Conservation (phyloP, 805 yeast genomes). For the Suhomyces sp. region DNA sequence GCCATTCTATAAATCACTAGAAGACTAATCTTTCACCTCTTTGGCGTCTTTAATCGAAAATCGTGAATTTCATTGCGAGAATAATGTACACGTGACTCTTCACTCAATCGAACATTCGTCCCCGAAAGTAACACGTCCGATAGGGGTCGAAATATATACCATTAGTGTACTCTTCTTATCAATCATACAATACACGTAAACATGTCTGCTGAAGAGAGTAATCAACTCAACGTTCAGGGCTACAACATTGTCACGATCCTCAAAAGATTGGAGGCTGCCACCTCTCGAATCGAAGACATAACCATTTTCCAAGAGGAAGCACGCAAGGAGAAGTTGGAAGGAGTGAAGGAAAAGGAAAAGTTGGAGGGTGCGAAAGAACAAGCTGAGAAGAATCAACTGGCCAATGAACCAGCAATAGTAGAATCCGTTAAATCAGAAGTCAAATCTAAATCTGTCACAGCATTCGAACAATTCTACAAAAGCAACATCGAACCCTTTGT, state of each 20-base stretch:
- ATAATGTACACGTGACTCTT: background rate
- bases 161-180: background rate
- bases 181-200: background rate
- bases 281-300: constrained; percentile 87
- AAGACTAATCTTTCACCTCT: background rate
- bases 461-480: constrained; percentile 53
- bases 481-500: constrained; percentile 60
- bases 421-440: constrained; percentile 12
- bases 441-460: constrained; percentile 45
- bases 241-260: constrained; percentile 77
- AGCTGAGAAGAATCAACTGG: background rate
- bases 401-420: background rate
- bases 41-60: background rate
- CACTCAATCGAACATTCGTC: background rate
- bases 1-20: constrained; percentile 2
- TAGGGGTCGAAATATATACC: background rate
- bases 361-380: background rate
- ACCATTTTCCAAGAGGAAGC: constrained; percentile 72
- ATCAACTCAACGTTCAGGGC: constrained; percentile 64
- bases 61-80: background rate
- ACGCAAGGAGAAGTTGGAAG: constrained; percentile 18
- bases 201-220: constrained; percentile 38
- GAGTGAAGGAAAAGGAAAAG: background rate
- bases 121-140: background rate
- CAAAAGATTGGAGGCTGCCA: constrained; percentile 82